Base-by-base conservation (phyloP, 2,329 filamentous ascomycete species). In the Fusarium pseudonygamai region DNA sequence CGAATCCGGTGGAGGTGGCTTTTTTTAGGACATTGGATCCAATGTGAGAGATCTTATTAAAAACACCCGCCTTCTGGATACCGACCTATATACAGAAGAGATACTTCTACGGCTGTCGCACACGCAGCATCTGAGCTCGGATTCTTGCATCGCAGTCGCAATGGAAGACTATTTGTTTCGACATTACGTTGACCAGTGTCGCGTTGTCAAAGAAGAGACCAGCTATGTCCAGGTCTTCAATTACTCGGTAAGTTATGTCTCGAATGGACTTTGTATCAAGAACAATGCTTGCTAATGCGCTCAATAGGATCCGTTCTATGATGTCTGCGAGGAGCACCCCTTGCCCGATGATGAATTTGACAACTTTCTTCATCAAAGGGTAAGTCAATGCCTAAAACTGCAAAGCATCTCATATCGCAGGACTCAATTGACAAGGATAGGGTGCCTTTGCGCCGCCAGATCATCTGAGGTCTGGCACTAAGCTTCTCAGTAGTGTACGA, bases 141-240 rank as follows among this genome's bases (percentile, higher is more conserved):
- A 20, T 14, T 62, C 50, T 26, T 55, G 39, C 36, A 43, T 60
- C 26, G 32, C 22, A 36, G 24, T 47, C 71, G 24, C 50, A 53
- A 90, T 90, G 88, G 88, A 90, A 78, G 86, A 90, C 74, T 90
- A 89, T 77, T 85, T 90, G 80, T 90, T 90, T 73, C 81, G 82
- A 69, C 73, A 79, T 37, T 84, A 86, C 75, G 83, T 90, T 65
- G 77, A 82, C 15, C 79, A 84, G 50, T 90, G 87, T 77, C 83
- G 80, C 28, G 81, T 83, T 37, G 86, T 90, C 53, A 68, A 79
- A 7, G 89, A 91, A 79, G 81, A 80, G 60, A 90, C 88, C 24
- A 85, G 82, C 71, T 91, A 89, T 77, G 72, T 90, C 30, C 87
- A 90, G 78, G 87, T 90, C 42, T 84, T 89, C 75, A 90, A 90